Base-by-base conservation (phyloP, 148 eudicot species). In the Rhododendron mucronatum region DNA sequence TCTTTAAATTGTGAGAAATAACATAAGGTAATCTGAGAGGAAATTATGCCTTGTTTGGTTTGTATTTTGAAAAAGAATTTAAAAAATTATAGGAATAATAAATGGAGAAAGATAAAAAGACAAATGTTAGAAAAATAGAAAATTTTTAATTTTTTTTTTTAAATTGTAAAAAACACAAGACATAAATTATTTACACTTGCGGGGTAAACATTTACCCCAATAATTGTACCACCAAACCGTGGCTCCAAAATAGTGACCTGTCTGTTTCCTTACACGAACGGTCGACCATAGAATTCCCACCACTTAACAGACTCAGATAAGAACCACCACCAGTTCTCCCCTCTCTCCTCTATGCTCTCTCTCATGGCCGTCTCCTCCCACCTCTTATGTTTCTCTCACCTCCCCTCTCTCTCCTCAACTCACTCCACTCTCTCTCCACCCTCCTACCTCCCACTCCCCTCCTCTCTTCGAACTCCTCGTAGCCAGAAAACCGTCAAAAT, bases 341-440 rank as follows among this genome's bases (percentile, higher is more conserved):
- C 78, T 16, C 45, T 35, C 44, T 26, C 76, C 45, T 74, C 39
- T 18, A 69, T 78, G 33, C 47, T 47, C 57, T 33, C 59, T 80
- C 33, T 28, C 84, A 90, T 90, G 91, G 91, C 91, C 20, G 15
- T 84, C 44, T 4, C 86, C 7, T 45, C 80, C 85, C 83, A 35
- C 82, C 76, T 83, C 35, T 28, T 2, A 21, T 55, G 84, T 82
- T 44, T 90, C 82, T 85, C 89, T 39, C 65, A 82, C 69, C 76
- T 71, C 44, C 83, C 86, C 21, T 75, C 37, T 35, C 81, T 53
- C 69, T 75, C 67, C n/a, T 28, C 69, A 33, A 16, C 63, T 75
- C 85, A 51, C 53, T 18, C 44, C 33, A 30, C 47, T 20, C 63
- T 71, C 80, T 74, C 45, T 71, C 76, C 65, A 53, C 23, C 45